Percentiles rank a stretch among this genome's conserved stretches.
These are phyloP conservation scores for Paramecium sonneborni DNA, from an alignment of 73 alveolate genomes.

Conservation along the genomic window DNA sequence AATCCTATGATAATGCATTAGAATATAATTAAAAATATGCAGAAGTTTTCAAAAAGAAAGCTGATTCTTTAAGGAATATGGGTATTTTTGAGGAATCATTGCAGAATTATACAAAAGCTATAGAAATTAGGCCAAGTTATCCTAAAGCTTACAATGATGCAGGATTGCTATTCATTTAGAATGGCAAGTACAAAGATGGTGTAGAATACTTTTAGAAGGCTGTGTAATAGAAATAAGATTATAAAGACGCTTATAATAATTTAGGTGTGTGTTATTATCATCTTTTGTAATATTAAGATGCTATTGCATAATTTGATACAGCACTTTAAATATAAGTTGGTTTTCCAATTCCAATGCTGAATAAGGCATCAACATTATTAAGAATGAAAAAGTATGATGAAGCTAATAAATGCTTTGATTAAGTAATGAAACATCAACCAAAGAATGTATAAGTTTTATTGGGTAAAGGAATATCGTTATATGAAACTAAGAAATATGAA, in stretches of 20 bases:
- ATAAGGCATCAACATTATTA: conserved; percentile 52
- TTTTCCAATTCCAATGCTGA: background rate
- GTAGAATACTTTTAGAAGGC: conserved; percentile 3
- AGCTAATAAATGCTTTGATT: conserved; percentile 59
- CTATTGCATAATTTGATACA: conserved; percentile 16
- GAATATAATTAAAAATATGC: conserved; percentile 16
- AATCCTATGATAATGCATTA: conserved; percentile 20
- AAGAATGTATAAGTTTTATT: conserved; percentile 13
- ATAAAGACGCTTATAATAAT: conserved; percentile 53
- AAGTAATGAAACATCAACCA: conserved; percentile 55
- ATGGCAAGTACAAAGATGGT: background rate
- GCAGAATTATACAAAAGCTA: conserved; percentile 28
- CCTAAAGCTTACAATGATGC: conserved; percentile 54
- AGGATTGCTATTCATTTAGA: conserved; percentile 10
- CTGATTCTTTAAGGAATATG: conserved; percentile 34
- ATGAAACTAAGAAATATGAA: conserved; percentile 48
- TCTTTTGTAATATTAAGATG: background rate
- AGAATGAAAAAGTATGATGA: conserved; percentile 59
- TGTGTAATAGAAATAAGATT: conserved; percentile 22
- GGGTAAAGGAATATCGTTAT: conserved; percentile 47
- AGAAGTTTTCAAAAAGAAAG: conserved; percentile 55
- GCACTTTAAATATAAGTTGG: background rate
- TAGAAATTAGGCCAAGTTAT: background rate
- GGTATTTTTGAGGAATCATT: background rate
- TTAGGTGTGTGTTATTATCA: conserved; percentile 33